Base-by-base conservation (phyloP, 257 asterid species). In the Linaria vulgaris region DNA sequence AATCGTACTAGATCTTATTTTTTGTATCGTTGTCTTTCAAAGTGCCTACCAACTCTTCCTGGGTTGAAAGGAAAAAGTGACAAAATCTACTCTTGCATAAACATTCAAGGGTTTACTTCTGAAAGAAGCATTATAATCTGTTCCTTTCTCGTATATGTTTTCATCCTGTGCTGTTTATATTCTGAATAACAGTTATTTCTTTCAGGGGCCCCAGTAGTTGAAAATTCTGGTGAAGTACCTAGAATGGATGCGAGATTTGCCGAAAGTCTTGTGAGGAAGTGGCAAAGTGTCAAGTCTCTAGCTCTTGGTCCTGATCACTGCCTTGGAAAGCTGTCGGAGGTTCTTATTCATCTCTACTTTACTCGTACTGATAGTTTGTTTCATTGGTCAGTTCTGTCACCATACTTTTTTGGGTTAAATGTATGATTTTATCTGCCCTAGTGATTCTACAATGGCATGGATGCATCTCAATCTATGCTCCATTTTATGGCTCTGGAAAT, bases 251-350 rank as follows among this genome's bases (percentile, higher is more conserved):
- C 96, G 48, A 80, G 94, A 63, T 80, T 82, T 56, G 96, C 99
- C 1, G 99, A 87, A 77, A 77, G 69, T 78, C 76, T 94, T 21
- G 95, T 94, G 64, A 83, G 81, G 59, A 83, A 84, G 80, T 94
- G 97, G 99, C 96, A 94, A 78, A 73, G 66, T 49, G 75, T 89
- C 51, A 92, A 89, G 78, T 85, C 99, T 63, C 80, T 77, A 64
- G 96, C 97, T 50, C 99, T 92, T 55, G 97, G 99, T 76, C 90
- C 95, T 14, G 91, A 85, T 52, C 99, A 89, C 63, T 73, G 75
- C 78, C 67, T 83, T 68, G 86, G 55, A 39, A 80, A 79, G 60
- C 75, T 92, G 73, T 71, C 94, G 21, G 95, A 89, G 96, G 99
- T 92, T 12, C 16, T 27, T 30, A 46, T 23, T 46, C 16, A 6